Evolutionary conservation across 495 filamentous ascomycete species (phyloP).

Genomic region (Aspergillus sclerotiicarbonarius): DNA sequence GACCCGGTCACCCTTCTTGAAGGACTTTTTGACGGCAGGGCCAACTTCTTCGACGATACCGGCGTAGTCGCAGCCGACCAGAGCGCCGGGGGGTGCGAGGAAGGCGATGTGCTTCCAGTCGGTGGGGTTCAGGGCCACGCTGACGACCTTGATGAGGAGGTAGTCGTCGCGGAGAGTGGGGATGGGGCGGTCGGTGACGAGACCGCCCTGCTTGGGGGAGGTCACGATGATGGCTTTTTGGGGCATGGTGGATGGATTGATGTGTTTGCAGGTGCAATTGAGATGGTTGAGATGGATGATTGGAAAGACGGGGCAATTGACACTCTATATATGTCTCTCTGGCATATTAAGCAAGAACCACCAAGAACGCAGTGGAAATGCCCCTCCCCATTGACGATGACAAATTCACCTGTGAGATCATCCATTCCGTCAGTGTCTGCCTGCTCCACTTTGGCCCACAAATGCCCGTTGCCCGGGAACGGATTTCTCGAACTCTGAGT

Average conservation of each 20-base stretch:
- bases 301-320: neutral
- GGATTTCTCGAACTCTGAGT: neutral
- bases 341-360: neutral
- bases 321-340: neutral
- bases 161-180: slow-evolving; percentile 4
- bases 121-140: slow-evolving; percentile 3
- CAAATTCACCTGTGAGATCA: neutral
- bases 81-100: neutral
- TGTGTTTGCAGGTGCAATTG: neutral
- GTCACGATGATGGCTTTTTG: slow-evolving; percentile 4
- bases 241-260: no score
- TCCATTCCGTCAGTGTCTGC: neutral
- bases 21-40: neutral
- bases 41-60: slow-evolving; percentile 3
- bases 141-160: slow-evolving; percentile 2
- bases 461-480: neutral
- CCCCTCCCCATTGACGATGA: neutral
- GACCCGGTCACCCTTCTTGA: slow-evolving; percentile 3
- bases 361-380: neutral
- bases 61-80: slow-evolving; percentile 2
- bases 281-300: neutral
- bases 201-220: neutral
- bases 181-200: slow-evolving; percentile 2
- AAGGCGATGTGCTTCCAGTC: slow-evolving; percentile 6
- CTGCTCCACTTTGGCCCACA: neutral